Evolutionary conservation across 2,329 filamentous ascomycete genomes (phyloP), one percentile per base, ranked within the genome.

Genomic region (Aureobasidium subglaciale): DNA sequence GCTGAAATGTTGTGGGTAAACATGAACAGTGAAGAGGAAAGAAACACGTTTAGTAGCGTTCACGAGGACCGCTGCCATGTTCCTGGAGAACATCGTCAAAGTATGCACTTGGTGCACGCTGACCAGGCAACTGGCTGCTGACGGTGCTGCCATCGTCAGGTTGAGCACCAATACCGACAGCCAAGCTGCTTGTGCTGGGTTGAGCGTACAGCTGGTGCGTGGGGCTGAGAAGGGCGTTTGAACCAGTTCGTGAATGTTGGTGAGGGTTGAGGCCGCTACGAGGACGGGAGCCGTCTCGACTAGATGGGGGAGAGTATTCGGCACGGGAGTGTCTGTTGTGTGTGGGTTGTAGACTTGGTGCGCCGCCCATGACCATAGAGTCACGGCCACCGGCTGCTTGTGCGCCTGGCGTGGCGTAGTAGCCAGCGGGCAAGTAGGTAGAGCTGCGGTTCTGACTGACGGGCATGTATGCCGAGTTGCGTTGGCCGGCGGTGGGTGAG

Each of bases 31-130:
- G 30, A n/a, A 49, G 20, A 18, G n/a, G n/a, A 20, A 25, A 20
- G 16, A 11, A 10, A 29, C 8, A 16, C 15, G 35, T 41, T 43
- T 45, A 59, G 43, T 56, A 60, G 18, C 57, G 46, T 27, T 59
- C 58, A 24, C 45, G 52, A 45, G 38, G 56, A 41, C 56, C 68
- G 49, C 65, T 68, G 20, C 73, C 73, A 65, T 90, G 85, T 60
- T 87, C 88, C 65, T 90, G 89, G 59, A 96, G 86, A 48, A 97
- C 72, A 68, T 96, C 90, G 58, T 97, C 91, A 35, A 97, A 76
- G 68, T 90, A 96, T 16, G 90, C 88, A 68, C 89, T 95, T 0
- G 92, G 92, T 15, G 90, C 87, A 56, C 91, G 79, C 56, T 84
- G 83, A 53, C 83, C 85, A 13, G 83, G 71, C 11, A 85, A 79